Evolutionary conservation across 805 yeast genomes (phyloP).

Genomic region (Ogataea neopini): DNA sequence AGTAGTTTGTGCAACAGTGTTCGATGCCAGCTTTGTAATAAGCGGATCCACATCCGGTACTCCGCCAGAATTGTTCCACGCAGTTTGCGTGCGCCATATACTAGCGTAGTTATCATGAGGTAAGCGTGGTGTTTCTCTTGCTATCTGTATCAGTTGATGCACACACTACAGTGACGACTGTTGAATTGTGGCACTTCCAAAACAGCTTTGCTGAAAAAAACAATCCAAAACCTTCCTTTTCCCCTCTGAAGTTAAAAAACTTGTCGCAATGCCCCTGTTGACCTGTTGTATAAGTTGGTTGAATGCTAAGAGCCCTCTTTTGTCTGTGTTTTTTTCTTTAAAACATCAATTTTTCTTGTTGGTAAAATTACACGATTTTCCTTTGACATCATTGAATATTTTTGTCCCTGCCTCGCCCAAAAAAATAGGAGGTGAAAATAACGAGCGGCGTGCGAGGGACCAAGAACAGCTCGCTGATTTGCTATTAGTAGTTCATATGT

Average conservation of each 20-base stretch:
- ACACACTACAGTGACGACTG: not conserved
- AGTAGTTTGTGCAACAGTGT: slow-evolving; percentile 28
- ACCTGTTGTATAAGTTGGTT: not conserved
- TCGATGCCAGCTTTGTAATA: slow-evolving; percentile 17
- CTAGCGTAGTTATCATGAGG: slow-evolving; percentile 9
- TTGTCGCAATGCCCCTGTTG: not conserved
- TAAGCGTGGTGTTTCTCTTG: not conserved
- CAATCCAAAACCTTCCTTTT: not conserved
- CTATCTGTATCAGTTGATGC: not conserved
- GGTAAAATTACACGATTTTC: slow-evolving; percentile 1
- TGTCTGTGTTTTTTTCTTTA: not conserved
- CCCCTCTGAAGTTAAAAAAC: not conserved
- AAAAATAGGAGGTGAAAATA: no score
- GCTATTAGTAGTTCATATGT: no score
- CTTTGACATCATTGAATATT: not conserved
- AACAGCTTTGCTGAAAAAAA: not conserved
- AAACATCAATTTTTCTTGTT: not conserved
- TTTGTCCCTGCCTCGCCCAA: slow-evolving; percentile 2
- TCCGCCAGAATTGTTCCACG: slow-evolving; percentile 10
- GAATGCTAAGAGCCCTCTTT: slow-evolving; percentile 2
- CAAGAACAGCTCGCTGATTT: no score
- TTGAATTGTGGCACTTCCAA: not conserved
- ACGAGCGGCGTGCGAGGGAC: no score
- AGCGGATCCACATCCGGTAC: slow-evolving; percentile 17
- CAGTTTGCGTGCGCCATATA: slow-evolving; percentile 13